These are phyloP conservation scores for Globisporangium emineosum DNA, from an alignment of 352 stramenopile genomes.

Conservation along the genomic window DNA sequence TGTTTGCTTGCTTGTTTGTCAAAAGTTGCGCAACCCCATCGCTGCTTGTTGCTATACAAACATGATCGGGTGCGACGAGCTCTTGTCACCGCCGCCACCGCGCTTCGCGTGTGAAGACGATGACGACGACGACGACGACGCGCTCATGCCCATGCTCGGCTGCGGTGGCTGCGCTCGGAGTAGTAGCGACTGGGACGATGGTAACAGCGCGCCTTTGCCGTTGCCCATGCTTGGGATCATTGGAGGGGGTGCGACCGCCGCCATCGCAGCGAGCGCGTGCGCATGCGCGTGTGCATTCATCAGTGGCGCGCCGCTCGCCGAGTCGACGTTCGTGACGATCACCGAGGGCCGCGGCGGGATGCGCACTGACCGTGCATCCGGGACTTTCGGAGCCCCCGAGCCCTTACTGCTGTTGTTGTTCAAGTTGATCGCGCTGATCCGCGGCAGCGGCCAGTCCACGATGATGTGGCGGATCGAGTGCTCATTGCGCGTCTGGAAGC, in stretches of 20 bases:
- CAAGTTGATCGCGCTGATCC: constrained; percentile 8
- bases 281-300: not conserved
- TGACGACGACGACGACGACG: not conserved
- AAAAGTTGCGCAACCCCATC: not conserved
- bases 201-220: not conserved
- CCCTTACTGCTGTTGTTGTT: constrained; percentile 3
- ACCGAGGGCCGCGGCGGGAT: constrained; percentile 8
- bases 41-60: constrained; percentile 10
- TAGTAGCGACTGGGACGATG: constrained; percentile 20
- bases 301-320: not conserved
- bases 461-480: constrained; percentile 53
- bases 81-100: constrained; percentile 15
- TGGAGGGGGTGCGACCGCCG: not conserved
- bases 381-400: not conserved
- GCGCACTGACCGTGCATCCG: not conserved
- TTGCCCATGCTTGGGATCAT: constrained; percentile 5
- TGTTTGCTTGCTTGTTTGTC: too few relatives aligned
- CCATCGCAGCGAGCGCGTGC: not conserved
- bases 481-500: constrained; percentile 51
- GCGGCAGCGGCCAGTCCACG: constrained; percentile 33
- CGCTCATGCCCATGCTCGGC: constrained; percentile 3
- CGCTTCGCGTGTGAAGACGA: not conserved
- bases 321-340: constrained; percentile 7
- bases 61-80: constrained; percentile 8
- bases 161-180: constrained; percentile 14